phyloP scores from a whole-genome alignment of 1,139 yeast species.

The Lodderomyces orthopsilosis region DNA sequence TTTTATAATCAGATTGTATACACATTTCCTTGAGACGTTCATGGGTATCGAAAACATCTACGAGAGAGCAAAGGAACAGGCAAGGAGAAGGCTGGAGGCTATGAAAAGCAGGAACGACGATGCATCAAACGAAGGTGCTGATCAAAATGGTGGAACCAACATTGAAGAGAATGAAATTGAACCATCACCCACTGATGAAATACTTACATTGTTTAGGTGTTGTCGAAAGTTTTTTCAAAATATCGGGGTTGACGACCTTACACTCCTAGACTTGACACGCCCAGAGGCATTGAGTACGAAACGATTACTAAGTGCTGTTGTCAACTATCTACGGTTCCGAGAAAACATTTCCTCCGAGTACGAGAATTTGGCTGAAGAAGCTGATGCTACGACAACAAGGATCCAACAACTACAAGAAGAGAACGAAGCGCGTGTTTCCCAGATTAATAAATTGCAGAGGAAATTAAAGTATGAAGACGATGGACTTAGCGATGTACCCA shows the following conservation, averaged over 20 bases:
- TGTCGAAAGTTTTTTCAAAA: constrained; percentile 62
- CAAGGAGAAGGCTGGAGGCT: constrained; percentile 1
- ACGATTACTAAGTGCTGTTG: constrained; percentile 75
- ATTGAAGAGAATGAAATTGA: constrained; percentile 19
- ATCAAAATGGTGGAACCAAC: constrained; percentile 28
- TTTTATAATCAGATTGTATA: constrained; percentile 59
- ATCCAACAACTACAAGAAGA: constrained; percentile 29
- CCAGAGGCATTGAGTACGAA: constrained; percentile 70
- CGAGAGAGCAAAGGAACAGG: constrained; percentile 11
- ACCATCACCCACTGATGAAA: constrained; percentile 35
- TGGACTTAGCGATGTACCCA: constrained; percentile 17
- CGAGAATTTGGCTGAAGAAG: constrained; percentile 55
- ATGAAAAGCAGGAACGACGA: constrained; percentile 4
- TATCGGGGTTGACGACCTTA: constrained; percentile 78
- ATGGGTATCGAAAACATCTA: constrained; percentile 49
- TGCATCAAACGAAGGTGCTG: constrained; percentile 12
- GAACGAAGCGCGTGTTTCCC: constrained; percentile 40
- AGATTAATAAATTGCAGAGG: constrained; percentile 38
- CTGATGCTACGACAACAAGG: constrained; percentile 50
- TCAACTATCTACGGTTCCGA: constrained; percentile 80
- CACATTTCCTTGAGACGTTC: constrained; percentile 70
- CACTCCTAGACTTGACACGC: constrained; percentile 57
- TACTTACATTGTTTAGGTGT: constrained; percentile 47
- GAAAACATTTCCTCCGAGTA: constrained; percentile 74
- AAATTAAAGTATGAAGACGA: constrained; percentile 22